phyloP scores from a whole-genome alignment of 306 rosid species.

The Hippophae gyantsensis region DNA sequence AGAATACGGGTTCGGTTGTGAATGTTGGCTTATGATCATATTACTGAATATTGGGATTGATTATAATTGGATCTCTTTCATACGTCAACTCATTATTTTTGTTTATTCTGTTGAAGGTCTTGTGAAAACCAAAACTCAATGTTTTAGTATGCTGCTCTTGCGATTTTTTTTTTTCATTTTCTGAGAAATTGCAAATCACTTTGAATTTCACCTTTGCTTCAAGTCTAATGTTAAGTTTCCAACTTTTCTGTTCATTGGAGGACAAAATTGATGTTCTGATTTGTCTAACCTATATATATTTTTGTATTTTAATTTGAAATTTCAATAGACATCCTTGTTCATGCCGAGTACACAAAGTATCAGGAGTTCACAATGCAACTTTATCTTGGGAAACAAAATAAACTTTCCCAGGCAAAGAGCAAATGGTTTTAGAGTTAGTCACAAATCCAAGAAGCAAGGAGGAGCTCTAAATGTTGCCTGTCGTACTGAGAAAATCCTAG shows the following conservation, averaged over 20 bases:
- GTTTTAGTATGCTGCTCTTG: no score
- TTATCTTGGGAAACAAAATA: constrained; percentile 44
- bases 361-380: constrained; percentile 60
- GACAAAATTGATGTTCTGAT: neutral
- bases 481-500: constrained; percentile 56
- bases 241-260: neutral
- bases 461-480: constrained; percentile 50
- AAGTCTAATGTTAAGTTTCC: no score
- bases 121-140: no score
- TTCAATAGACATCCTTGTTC: constrained; percentile 43
- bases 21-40: no score
- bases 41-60: no score
- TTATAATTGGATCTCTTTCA: no score
- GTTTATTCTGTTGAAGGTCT: no score
- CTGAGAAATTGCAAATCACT: no score
- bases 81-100: no score
- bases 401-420: constrained; percentile 44
- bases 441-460: constrained; percentile 25
- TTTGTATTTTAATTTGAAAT: neutral
- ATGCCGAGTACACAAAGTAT: constrained; percentile 36
- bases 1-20: no score
- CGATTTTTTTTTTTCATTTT: neutral
- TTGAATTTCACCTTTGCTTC: no score
- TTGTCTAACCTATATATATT: neutral
- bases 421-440: constrained; percentile 21